Conservation (phyloP, 169 alveolate species). For the Plasmodium sp. region DNA sequence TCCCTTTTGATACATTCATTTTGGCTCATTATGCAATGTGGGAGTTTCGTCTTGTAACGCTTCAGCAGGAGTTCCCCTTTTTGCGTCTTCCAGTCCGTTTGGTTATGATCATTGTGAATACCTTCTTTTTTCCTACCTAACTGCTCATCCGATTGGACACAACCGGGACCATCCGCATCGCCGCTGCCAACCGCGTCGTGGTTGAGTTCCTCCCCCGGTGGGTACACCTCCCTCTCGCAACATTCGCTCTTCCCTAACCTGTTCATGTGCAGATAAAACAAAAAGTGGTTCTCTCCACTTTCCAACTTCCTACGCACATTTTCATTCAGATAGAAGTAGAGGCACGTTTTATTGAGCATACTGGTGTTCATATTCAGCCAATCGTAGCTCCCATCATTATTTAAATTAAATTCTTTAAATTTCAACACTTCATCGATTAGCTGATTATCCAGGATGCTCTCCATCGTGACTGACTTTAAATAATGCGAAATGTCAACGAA, state of each 20-base stretch:
- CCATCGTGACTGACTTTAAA: constrained; percentile 18
- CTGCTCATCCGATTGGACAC: background rate
- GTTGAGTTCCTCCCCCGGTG: background rate
- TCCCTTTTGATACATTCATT: constrained; percentile 38
- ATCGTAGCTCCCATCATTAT: constrained; percentile 26
- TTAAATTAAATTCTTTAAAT: constrained; percentile 68
- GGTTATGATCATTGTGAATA: background rate
- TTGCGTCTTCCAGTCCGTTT: background rate
- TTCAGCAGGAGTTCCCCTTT: constrained; percentile 26
- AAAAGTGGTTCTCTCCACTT: constrained; percentile 2
- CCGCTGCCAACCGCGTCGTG: background rate
- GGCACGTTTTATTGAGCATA: constrained; percentile 40
- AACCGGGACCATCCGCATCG: background rate
- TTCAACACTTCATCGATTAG: constrained; percentile 71
- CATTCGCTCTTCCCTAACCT: background rate
- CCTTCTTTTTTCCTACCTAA: background rate
- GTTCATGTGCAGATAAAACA: constrained; percentile 2
- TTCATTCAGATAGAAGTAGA: constrained; percentile 43
- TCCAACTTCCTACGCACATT: constrained; percentile 22
- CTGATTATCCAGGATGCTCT: constrained; percentile 37
- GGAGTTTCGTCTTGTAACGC: background rate
- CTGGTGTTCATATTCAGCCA: constrained; percentile 67
- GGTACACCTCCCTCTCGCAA: background rate
- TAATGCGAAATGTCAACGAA: constrained; percentile 57
- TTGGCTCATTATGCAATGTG: constrained; percentile 22